Evolutionary conservation across 495 filamentous ascomycete genomes (phyloP), one percentile per base, ranked within the genome.

Genomic region (Chaetomium cochliodes): DNA sequence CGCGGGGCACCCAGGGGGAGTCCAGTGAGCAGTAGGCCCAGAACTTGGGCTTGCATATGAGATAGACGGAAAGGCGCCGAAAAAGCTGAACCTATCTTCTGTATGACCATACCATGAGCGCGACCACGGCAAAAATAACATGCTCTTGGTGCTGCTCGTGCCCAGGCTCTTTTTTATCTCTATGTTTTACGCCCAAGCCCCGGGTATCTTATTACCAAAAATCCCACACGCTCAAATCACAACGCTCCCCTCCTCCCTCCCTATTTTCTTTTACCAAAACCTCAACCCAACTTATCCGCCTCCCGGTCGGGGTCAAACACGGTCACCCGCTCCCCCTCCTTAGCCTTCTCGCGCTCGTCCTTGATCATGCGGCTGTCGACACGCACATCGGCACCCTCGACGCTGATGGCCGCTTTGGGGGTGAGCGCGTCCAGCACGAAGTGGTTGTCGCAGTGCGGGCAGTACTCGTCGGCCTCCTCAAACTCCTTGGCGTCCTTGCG

Each of bases 361-460:
- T 91, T 96, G 62, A 98, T 79, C 93, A 98, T 97, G 79, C 89
- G 83, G 57, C 84, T 84, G 76, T 98, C 90, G 67, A 89, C 81
- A 28, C 94, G 83, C 3, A 85, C 89, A 78, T 98, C 94, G 50
- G 93, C 93, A 46, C 94, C 90, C 75, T 98, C 94, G 30, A 98
- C 84, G 60, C 91, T 82, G 58, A 98, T 76, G 41, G 87, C 81
- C 11, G 92, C 82, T 76, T 92, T 90, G 12, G 94, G 90, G 23
- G 88, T 90, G 62, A 88, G 72, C 26, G 94, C 94, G 20, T 97
- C 93, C 63, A 98, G 78, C 25, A 98, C 89, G 73, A 92, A 98
- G 77, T 98, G 94, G 76, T 98, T 98, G 76, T 98, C 94, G 81
- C 94, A 98, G 79, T 97, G 90, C n/a, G 94, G 96, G 79, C 94